Conservation (phyloP, 129 eudicot species). For the Gnaphalium uliginosum region DNA sequence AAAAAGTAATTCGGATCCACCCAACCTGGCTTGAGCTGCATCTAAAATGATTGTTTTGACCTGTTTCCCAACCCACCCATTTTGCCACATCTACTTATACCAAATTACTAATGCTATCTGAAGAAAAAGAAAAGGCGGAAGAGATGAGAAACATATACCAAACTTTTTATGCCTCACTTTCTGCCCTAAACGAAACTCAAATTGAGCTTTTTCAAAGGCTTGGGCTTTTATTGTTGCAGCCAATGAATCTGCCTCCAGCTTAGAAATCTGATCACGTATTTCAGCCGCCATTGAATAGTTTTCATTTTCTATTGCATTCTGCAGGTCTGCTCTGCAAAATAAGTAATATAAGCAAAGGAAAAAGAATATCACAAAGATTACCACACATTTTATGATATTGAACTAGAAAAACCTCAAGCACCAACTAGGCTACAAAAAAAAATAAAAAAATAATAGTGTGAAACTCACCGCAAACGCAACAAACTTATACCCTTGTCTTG, state of each 20-base stretch:
- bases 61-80: background rate
- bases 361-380: background rate
- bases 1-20: background rate
- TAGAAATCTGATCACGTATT: constrained; percentile 76
- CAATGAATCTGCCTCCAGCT: constrained; percentile 82
- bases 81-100: background rate
- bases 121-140: background rate
- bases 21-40: background rate
- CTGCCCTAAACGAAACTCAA: constrained; percentile 88
- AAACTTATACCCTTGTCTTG: constrained; percentile 89
- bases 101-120: background rate
- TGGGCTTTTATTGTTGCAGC: constrained; percentile 81
- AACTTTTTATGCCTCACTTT: constrained; percentile 84
- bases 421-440: constrained; percentile 9
- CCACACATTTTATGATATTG: background rate
- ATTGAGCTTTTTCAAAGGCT: constrained; percentile 69
- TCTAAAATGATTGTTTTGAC: background rate
- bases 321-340: constrained; percentile 84
- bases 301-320: constrained; percentile 81
- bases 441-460: constrained; percentile 4
- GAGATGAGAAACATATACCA: constrained; percentile 45
- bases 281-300: constrained; percentile 75
- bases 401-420: background rate
- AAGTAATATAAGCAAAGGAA: constrained; percentile 14
- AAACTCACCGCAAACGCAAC: constrained; percentile 73